Evolutionary conservation across 306 rosid species (phyloP), one percentile per base, ranked within the genome.

Genomic region (Quillaja saponaria): DNA sequence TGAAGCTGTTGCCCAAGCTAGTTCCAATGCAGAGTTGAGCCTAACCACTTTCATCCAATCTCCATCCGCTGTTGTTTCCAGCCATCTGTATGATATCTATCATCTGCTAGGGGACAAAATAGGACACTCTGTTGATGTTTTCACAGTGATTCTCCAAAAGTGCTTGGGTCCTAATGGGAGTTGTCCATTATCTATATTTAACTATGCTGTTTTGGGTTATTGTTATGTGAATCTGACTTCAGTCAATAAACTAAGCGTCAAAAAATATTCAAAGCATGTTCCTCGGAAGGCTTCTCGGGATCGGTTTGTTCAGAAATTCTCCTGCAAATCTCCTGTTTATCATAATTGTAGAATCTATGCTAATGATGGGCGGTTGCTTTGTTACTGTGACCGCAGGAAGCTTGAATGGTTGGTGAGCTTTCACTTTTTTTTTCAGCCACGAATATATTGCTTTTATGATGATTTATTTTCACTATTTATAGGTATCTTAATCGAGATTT

Each of bases 291-390:
- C 87, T 42, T 92, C 99, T 63, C 81, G 99, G 75, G 80, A 86
- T 73, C 81, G 86, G 65, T 92, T 92, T 71, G 95, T 86, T 77
- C 81, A 92, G 73, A 86, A 92, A 31, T 80, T 92, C 74, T 89
- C 99, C 31, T 92, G 96, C 82, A 92, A 92, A 72, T 53, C 96
- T 66, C 96, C 96, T 25, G 96, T 92, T 79, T 92, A 92, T 81
- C 96, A 89, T 78, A 92, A 92, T 78, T 92, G 89, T 68, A 81
- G 89, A 72, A 92, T 92, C 69, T 92, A 66, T 83, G 99, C 99
- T 67, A 83, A 81, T 83, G 99, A 92, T 67, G 96, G 96, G 47
- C 78, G 95, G 71, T 68, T 92, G 66, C 99, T 92, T 61, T 92
- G 98, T 83, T 92, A 92, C 76, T 92, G 94, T 71, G 99, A 92